Evolutionary conservation across 2,329 filamentous ascomycete genomes (phyloP), one percentile per base, ranked within the genome.

Genomic region (Fulvia fulva): DNA sequence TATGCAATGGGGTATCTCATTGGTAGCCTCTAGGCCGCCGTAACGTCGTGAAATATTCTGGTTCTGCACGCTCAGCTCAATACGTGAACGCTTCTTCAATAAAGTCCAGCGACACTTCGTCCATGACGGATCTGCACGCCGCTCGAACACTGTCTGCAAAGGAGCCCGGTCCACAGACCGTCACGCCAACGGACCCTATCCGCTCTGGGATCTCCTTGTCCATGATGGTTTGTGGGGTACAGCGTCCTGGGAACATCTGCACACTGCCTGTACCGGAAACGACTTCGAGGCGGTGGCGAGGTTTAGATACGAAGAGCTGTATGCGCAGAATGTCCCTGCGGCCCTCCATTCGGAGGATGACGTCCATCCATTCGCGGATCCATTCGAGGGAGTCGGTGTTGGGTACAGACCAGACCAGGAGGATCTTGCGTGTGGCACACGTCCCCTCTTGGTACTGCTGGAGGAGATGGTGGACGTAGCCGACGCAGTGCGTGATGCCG

Each of bases 341-440:
- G 11, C 78, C 76, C 2, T 83, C 82, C 73, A 87, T 80, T 23
- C 78, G 76, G 37, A 87, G 76, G 61, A 87, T 83, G 66, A 82
- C 76, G 70, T 87, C 83, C 85, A 87, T 87, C 81, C 83, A 87
- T 1, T 78, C 76, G 8, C 80, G 80, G n/a, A 87, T 80, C 85
- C 85, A 87, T 65, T 82, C 78, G 16, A 87, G 78, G 53, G 80
- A 78, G 57, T 87, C 84, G 4, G 87, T 87, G 67, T 83, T 88
- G 67, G 89, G 89, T 57, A 93, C 88, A 51, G 86, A 86, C 89
- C 89, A 93, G 43, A 91, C 84, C 23, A 93, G 80, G 5, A 90
- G 78, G 51, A 92, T 80, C 70, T 86, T 88, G 62, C 87, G 84
- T 1, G 87, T 85, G 0, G 88, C 87, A 5, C 88, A 85, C 0